Percentiles rank a stretch among this genome's conserved stretches.
These are phyloP conservation scores for Penicillium argentinense DNA, from an alignment of 495 filamentous ascomycete genomes.

Conservation along the genomic window DNA sequence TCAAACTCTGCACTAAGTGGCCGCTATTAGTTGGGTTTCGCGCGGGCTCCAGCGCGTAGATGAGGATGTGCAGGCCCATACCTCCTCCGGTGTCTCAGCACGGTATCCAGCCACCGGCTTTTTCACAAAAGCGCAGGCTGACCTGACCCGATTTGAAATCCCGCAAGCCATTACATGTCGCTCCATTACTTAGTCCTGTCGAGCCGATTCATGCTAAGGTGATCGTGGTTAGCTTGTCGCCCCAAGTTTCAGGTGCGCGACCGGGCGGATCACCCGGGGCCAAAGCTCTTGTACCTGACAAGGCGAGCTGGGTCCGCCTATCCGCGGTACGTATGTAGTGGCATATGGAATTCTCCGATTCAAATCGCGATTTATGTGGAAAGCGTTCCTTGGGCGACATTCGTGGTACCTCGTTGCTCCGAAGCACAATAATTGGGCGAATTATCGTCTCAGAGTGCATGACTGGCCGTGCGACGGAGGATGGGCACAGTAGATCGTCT, in stretches of 20 bases:
- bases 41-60: slow-evolving; percentile 14
- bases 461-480: too few relatives aligned
- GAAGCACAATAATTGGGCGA: too few relatives aligned
- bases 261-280: slow-evolving; percentile 10
- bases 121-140: too few relatives aligned
- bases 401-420: not conserved
- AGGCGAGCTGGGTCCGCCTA: not conserved
- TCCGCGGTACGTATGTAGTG: too few relatives aligned
- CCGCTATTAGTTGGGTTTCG: slow-evolving; percentile 3
- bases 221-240: not conserved
- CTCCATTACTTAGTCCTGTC: too few relatives aligned
- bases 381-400: not conserved
- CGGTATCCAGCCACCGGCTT: slow-evolving; percentile 13
- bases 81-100: slow-evolving; percentile 8
- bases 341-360: slow-evolving; percentile 1
- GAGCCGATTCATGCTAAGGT: too few relatives aligned
- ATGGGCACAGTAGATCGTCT: too few relatives aligned
- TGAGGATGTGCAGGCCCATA: slow-evolving; percentile 22
- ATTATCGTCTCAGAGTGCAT: not conserved
- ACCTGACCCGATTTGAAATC: not conserved
- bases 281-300: slow-evolving; percentile 12
- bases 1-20: slow-evolving; percentile 3
- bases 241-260: slow-evolving; percentile 12
- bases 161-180: not conserved
- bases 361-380: not conserved